A percentile compares a stretch with the other conserved stretches of the same genome.
Conservation (phyloP, 2,329 filamentous ascomycete genomes). For the Penicillium occitanis region DNA sequence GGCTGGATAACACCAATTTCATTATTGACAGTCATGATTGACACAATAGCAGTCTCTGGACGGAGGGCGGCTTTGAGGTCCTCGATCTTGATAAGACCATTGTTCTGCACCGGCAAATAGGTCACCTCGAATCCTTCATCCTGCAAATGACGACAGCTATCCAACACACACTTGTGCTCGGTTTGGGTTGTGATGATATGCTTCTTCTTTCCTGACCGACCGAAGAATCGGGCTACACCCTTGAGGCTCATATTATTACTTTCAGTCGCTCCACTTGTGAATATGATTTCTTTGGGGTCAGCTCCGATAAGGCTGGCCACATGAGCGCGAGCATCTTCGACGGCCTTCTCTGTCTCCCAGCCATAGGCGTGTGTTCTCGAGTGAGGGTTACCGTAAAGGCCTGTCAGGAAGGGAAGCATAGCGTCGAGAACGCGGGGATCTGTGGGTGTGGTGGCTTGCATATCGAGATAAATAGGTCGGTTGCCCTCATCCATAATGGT, state of each 20-base stretch:
- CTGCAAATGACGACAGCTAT: constrained; percentile 94
- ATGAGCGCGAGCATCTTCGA: constrained; percentile 81
- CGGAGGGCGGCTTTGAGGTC: constrained; percentile 85
- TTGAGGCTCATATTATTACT: constrained; percentile 99
- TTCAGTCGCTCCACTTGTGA: constrained; percentile 96
- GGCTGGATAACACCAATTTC: constrained; percentile 99
- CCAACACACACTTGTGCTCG: constrained; percentile 97
- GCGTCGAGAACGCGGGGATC: constrained; percentile 93
- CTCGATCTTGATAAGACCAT: constrained; percentile 80
- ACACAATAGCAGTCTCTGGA: constrained; percentile 87
- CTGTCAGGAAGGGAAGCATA: constrained; percentile 93
- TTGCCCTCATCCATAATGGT: constrained; percentile 90
- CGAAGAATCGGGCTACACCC: constrained; percentile 94
- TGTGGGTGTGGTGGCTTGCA: constrained; percentile 94
- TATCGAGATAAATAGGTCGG: constrained; percentile 94
- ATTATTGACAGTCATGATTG: constrained; percentile 99
- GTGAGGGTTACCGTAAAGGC: constrained; percentile 94
- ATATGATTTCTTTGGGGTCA: constrained; percentile 96
- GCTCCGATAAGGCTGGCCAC: constrained; percentile 87
- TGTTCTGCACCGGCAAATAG: constrained; percentile 87
- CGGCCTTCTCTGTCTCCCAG: constrained; percentile 95
- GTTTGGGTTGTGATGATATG: constrained; percentile 98
- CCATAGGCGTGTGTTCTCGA: constrained; percentile 97
- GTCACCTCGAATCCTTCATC: constrained; percentile 96
- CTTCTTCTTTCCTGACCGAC: constrained; percentile 90